phyloP scores from a whole-genome alignment of 306 rosid species.

The Ochetophila trinervis region DNA sequence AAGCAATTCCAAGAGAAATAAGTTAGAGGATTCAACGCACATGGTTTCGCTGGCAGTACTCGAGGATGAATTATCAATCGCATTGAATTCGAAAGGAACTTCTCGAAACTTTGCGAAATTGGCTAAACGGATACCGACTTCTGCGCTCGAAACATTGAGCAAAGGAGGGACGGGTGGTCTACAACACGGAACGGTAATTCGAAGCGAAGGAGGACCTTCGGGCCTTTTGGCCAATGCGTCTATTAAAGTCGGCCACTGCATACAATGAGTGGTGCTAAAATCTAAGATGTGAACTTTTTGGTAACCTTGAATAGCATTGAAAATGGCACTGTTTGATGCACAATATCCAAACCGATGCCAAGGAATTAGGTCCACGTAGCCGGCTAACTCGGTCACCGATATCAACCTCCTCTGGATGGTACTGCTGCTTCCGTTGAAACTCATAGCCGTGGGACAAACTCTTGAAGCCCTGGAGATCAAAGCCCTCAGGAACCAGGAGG shows the following conservation, averaged over 20 bases:
- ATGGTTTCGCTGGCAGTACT: neutral
- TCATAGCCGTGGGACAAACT: conserved; percentile 58
- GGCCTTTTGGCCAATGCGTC: conserved; percentile 72
- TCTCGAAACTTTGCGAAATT: conserved; percentile 68
- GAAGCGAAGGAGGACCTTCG: conserved; percentile 76
- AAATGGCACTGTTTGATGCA: conserved; percentile 75
- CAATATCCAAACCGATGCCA: conserved; percentile 90
- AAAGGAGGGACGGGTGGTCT: conserved; percentile 79
- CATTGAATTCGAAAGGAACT: conserved; percentile 74
- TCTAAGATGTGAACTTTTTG: conserved; percentile 70
- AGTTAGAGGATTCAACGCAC: conserved; percentile 24
- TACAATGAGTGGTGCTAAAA: conserved; percentile 82
- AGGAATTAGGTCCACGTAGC: conserved; percentile 95
- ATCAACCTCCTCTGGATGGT: conserved; percentile 57
- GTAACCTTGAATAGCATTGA: conserved; percentile 60
- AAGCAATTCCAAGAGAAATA: conserved; percentile 43
- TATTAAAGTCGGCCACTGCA: conserved; percentile 99
- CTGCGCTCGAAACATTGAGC: conserved; percentile 61
- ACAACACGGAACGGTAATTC: conserved; percentile 67
- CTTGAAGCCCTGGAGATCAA: conserved; percentile 75
- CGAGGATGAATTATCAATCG: conserved; percentile 27
- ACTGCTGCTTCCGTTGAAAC: conserved; percentile 41
- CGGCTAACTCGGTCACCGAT: conserved; percentile 81
- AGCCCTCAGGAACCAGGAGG: conserved; percentile 89
- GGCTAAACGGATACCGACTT: conserved; percentile 70